Conservation (phyloP, 257 asterid species). For the Ocimum tenuiflorum region DNA sequence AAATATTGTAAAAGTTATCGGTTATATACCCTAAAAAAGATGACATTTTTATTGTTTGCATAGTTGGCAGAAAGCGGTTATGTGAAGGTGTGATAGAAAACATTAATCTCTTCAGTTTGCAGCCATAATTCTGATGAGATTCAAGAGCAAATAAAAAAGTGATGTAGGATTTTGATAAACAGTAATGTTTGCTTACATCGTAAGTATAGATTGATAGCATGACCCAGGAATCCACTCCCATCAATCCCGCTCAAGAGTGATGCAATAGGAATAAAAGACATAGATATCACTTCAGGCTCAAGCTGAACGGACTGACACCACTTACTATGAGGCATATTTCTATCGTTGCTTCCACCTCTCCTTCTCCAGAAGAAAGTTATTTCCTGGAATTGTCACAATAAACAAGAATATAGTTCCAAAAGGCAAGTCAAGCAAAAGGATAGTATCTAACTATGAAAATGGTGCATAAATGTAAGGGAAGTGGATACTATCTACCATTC, state of each 20-base stretch:
- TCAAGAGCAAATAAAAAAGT: neutral
- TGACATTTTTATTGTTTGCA: neutral
- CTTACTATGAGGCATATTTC: conserved; percentile 45
- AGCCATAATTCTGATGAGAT: neutral
- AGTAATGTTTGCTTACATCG: conserved; percentile 49
- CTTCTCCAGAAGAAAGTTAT: conserved; percentile 62
- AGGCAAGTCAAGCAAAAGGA: neutral
- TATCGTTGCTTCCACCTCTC: conserved; percentile 61
- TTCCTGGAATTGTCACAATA: conserved; percentile 40
- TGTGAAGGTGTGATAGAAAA: neutral
- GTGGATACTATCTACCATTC: neutral
- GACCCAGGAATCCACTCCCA: conserved; percentile 75
- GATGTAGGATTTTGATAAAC: neutral
- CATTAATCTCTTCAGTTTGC: neutral
- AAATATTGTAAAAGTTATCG: neutral
- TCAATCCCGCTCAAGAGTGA: conserved; percentile 69
- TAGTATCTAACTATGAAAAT: neutral
- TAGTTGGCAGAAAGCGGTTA: conserved; percentile 10
- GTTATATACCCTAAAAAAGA: neutral
- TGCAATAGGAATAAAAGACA: conserved; percentile 67
- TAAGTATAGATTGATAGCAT: conserved; percentile 69
- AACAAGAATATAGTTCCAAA: conserved; percentile 6
- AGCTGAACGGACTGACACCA: conserved; percentile 75
- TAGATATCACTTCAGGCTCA: conserved; percentile 70
- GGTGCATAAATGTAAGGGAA: neutral